Evolutionary conservation across 345 rosid species (phyloP), one percentile per base, ranked within the genome.

Genomic region (Acer negundo): DNA sequence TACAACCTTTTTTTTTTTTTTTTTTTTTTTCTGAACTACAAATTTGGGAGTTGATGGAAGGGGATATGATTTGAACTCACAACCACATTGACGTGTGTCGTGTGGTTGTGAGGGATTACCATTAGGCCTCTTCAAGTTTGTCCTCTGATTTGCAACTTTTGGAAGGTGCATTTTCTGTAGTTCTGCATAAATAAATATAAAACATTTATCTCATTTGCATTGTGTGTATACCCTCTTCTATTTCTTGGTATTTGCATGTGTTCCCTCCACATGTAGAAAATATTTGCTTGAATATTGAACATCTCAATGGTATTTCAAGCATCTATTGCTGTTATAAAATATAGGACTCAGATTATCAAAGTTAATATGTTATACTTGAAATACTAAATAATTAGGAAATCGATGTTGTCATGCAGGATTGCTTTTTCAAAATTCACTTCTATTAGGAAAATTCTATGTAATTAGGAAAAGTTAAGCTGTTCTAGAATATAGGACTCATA

Each of bases 151-250:
- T 40, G 17, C 53, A 19, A 9, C 19, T 19, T 65, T 22, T 67
- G 53, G 17, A 67, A 67, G 22, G 24, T 67, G 53, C 49, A 40
- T 38, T 67, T 67, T 42, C 70, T 67, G 16, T 67, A 20, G 47
- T 67, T 42, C 31, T 9, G 46, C 47, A 67, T 17, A 20, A 40
- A 67, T 67, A 67, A 20, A 38, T n/a, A 4, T 13, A 65, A 31
- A 35, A 31, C 20, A 65, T 65, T 13, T 28, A 65, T 4, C 46
- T 35, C 8, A 13, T 35, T 24, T 26, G 10, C 46, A 9, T 40
- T n/a, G 70, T 67, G 38, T 22, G 10, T 44, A 46, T 62, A 42
- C 40, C 53, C 22, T 46, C 38, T 23, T 62, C 49, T 62, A 24
- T 44, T 44, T 42, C 46, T 7, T 26, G 28, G 23, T 47, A 74